phyloP scores from a whole-genome alignment of 2,329 filamentous ascomycete genomes.

The Aspergillus sp. region DNA sequence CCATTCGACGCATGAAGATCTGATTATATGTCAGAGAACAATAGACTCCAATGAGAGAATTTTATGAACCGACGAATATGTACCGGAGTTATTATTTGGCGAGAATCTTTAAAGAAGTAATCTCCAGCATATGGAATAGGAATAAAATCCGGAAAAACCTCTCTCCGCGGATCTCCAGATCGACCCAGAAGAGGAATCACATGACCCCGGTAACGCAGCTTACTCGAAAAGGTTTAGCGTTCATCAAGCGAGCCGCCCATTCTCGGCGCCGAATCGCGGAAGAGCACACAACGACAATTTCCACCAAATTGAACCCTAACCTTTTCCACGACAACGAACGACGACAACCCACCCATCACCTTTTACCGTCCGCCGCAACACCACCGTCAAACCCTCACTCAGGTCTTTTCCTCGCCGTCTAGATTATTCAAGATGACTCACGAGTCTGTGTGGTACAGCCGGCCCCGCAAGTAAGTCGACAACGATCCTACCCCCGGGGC shows the following conservation, averaged over 20 bases:
- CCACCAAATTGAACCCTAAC: conserved; percentile 7
- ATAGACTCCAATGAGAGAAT: too few relatives aligned
- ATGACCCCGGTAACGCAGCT: conserved; percentile 2
- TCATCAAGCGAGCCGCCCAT: conserved; percentile 25
- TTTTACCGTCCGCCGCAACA: conserved; percentile 25
- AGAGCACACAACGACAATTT: conserved; percentile 19
- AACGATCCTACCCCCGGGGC: too few relatives aligned
- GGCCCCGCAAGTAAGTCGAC: conserved; percentile 69
- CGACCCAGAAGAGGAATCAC: conserved; percentile 4
- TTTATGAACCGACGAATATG: too few relatives aligned
- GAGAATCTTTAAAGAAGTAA: too few relatives aligned
- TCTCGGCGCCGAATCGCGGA: conserved; percentile 11
- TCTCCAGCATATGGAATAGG: too few relatives aligned
- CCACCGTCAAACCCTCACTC: conserved; percentile 17
- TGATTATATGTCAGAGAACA: too few relatives aligned
- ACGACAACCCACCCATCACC: conserved; percentile 6
- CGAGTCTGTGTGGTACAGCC: conserved; percentile 99
- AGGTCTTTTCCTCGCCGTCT: conserved; percentile 21
- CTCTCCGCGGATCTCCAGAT: conserved; percentile 2
- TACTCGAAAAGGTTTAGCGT: conserved; percentile 17
- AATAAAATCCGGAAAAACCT: conserved; percentile 4
- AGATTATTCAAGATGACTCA: conserved; percentile 61
- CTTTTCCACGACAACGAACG: conserved; percentile 22
- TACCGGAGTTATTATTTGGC: too few relatives aligned
- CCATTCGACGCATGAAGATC: too few relatives aligned